phyloP scores from a whole-genome alignment of 2,329 filamentous ascomycete genomes.

The Seiridium cupressi region DNA sequence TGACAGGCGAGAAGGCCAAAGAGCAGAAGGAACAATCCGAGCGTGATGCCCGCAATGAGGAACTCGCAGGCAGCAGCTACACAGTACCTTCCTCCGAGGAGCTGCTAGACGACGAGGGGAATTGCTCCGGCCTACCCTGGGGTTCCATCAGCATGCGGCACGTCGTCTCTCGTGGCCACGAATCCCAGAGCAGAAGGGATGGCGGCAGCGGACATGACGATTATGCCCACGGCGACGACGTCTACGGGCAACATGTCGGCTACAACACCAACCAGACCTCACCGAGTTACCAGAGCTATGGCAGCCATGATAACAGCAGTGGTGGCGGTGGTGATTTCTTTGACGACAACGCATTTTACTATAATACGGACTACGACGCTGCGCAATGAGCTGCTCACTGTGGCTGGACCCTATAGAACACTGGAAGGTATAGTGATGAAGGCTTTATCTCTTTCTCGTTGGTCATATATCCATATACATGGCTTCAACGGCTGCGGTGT shows the following conservation, averaged over 20 bases:
- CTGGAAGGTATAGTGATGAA: neutral
- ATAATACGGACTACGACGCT: neutral
- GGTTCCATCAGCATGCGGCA: conserved; percentile 64
- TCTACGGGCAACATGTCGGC: neutral
- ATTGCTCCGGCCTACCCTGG: conserved; percentile 69
- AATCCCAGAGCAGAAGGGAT: conserved; percentile 17
- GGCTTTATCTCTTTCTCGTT: neutral
- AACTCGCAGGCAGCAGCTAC: conserved; percentile 64
- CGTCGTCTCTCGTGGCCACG: conserved; percentile 49
- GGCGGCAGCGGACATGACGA: neutral
- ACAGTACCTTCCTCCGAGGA: conserved; percentile 57
- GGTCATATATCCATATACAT: neutral
- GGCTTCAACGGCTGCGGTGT: too few species aligned
- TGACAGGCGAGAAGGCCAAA: conserved; percentile 65
- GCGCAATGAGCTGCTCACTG: neutral
- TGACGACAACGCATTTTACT: conserved; percentile 1
- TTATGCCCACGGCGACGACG: neutral
- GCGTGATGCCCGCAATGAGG: conserved; percentile 61
- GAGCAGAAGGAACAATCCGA: conserved; percentile 66
- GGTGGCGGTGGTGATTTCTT: conserved; percentile 2
- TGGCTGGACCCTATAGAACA: neutral
- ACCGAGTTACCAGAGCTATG: neutral
- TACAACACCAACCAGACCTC: neutral
- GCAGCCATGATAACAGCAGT: neutral
- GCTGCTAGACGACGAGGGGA: conserved; percentile 46